Percentiles rank a stretch among this genome's conserved stretches.
These are phyloP conservation scores for Ilex asprella DNA, from an alignment of 257 asterid species.

Conservation along the genomic window DNA sequence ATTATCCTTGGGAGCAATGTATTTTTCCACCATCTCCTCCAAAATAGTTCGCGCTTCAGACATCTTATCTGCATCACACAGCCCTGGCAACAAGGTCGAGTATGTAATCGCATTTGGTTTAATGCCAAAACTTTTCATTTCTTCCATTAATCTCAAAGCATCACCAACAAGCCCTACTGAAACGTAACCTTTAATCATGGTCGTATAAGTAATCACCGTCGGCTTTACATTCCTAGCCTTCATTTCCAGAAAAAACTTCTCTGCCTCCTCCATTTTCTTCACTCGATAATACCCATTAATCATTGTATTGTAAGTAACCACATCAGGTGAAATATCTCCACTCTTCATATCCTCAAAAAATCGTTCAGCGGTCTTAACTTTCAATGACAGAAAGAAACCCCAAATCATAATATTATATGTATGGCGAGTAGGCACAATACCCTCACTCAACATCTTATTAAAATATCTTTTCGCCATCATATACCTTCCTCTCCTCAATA, in stretches of 20 bases:
- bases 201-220: constrained; percentile 61
- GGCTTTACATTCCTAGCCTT: constrained; percentile 75
- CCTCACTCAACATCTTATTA: constrained; percentile 74
- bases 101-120: constrained; percentile 72
- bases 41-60: constrained; percentile 50
- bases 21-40: constrained; percentile 75
- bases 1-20: constrained; percentile 56
- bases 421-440: constrained; percentile 72
- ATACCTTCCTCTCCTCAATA: constrained; percentile 65
- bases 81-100: constrained; percentile 74
- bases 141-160: constrained; percentile 68
- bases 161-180: constrained; percentile 61
- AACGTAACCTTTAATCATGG: constrained; percentile 76
- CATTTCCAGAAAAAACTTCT: constrained; percentile 78
- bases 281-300: constrained; percentile 63
- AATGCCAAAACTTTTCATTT: constrained; percentile 73
- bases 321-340: constrained; percentile 56
- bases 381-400: constrained; percentile 75
- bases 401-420: constrained; percentile 73
- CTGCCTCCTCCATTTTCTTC: constrained; percentile 74
- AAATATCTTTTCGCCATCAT: constrained; percentile 87
- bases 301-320: constrained; percentile 73
- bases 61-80: constrained; percentile 76
- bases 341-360: constrained; percentile 89
- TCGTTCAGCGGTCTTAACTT: constrained; percentile 55